Conservation (phyloP, 2,329 filamentous ascomycete species). For the Epichloe bromicola region DNA sequence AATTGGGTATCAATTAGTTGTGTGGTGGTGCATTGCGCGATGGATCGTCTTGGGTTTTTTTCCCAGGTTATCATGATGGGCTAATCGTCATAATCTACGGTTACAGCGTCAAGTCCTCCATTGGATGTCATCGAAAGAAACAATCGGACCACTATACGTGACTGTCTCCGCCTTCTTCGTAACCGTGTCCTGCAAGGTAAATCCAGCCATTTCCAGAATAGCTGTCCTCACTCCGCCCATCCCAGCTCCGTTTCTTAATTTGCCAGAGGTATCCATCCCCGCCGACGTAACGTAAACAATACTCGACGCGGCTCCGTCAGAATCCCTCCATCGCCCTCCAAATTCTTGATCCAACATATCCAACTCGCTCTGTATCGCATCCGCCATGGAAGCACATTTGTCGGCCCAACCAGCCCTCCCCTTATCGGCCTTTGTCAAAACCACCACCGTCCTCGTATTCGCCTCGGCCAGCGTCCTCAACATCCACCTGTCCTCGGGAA, state of each 20-base stretch:
- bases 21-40: background rate
- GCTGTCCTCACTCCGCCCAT: slow-evolving; percentile 27
- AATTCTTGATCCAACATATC: slow-evolving; percentile 10
- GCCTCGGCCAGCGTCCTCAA: slow-evolving; percentile 32
- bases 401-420: slow-evolving; percentile 17
- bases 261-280: slow-evolving; percentile 19
- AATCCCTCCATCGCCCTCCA: slow-evolving; percentile 17
- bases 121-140: slow-evolving; percentile 26
- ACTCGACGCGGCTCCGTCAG: slow-evolving; percentile 14
- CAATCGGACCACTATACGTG: slow-evolving; percentile 21
- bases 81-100: no score
- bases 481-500: slow-evolving; percentile 33
- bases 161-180: slow-evolving; percentile 23
- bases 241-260: slow-evolving; percentile 22
- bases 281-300: slow-evolving; percentile 25
- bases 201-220: slow-evolving; percentile 28
- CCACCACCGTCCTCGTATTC: slow-evolving; percentile 32
- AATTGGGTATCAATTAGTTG: background rate
- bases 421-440: slow-evolving; percentile 47
- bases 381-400: slow-evolving; percentile 15
- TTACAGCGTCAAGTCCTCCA: slow-evolving; percentile 16
- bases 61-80: no score
- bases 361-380: slow-evolving; percentile 16
- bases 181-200: slow-evolving; percentile 17
- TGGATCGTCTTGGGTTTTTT: no score